These are phyloP conservation scores for Cladophialophora psammophila DNA, from an alignment of 2,329 filamentous ascomycete species.

Conservation along the genomic window DNA sequence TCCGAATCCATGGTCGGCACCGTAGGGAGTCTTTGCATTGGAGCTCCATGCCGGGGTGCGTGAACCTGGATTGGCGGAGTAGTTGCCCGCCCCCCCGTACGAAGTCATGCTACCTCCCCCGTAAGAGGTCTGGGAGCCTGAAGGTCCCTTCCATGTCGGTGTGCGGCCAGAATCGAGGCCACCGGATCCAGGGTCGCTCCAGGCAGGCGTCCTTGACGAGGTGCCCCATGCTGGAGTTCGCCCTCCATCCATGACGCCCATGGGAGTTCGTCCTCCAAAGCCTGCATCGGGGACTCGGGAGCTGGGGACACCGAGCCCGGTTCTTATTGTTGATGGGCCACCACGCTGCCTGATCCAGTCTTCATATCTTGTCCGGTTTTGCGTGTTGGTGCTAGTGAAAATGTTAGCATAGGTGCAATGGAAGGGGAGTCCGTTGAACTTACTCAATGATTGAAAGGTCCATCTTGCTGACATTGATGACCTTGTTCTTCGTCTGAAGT, in stretches of 20 bases:
- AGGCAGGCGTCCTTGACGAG: slow-evolving; percentile 52
- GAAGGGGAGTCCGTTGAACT: slow-evolving; percentile 39
- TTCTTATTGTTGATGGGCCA: slow-evolving; percentile 34
- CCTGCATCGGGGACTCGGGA: slow-evolving; percentile 59
- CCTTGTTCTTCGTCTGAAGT: slow-evolving; percentile 92
- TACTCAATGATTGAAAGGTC: slow-evolving; percentile 87
- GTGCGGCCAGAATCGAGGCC: slow-evolving; percentile 51
- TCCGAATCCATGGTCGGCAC: slow-evolving; percentile 61
- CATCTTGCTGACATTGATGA: slow-evolving; percentile 81
- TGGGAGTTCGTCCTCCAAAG: slow-evolving; percentile 73
- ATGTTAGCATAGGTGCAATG: slow-evolving; percentile 36
- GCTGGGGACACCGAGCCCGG: slow-evolving; percentile 45
- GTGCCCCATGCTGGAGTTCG: slow-evolving; percentile 80
- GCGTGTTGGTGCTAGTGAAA: slow-evolving; percentile 32
- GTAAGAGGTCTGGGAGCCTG: slow-evolving; percentile 64
- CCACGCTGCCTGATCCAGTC: slow-evolving; percentile 38
- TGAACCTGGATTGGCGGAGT: slow-evolving; percentile 53
- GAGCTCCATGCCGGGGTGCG: slow-evolving; percentile 78
- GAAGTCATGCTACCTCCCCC: slow-evolving; percentile 71
- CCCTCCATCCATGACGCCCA: slow-evolving; percentile 65
- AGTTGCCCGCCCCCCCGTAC: slow-evolving; percentile 68
- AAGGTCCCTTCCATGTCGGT: slow-evolving; percentile 65
- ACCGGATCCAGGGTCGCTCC: slow-evolving; percentile 37
- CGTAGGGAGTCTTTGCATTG: slow-evolving; percentile 72
- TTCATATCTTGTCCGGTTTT: slow-evolving; percentile 38